Conservation (phyloP, 345 rosid species). For the Camelina neglecta region DNA sequence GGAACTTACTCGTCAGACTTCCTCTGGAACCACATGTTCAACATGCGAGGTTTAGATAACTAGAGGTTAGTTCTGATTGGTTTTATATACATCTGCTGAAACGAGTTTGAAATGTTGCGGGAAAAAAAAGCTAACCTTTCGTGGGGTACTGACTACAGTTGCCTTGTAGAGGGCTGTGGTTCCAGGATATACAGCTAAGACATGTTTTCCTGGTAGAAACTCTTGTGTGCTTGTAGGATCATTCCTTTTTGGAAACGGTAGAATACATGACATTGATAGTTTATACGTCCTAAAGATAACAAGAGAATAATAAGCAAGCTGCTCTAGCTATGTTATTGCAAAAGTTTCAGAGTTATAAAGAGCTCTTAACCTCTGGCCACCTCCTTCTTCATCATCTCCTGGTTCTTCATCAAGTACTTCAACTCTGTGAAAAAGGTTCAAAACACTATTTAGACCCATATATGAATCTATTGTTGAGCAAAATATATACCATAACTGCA, state of each 20-base stretch:
- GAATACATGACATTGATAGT: conserved; percentile 71
- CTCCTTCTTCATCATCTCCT: conserved; percentile 90
- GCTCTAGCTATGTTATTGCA: conserved; percentile 12
- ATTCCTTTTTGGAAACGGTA: conserved; percentile 80
- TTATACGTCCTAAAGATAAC: conserved; percentile 72
- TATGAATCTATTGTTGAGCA: neutral
- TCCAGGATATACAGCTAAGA: conserved; percentile 99
- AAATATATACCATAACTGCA: neutral
- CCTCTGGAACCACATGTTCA: conserved; percentile 58
- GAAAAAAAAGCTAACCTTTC: conserved; percentile 69
- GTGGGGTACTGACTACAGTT: conserved; percentile 74
- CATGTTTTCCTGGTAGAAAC: conserved; percentile 69
- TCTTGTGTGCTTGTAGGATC: conserved; percentile 75
- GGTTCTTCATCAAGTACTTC: conserved; percentile 97
- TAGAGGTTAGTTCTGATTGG: conserved; percentile 16
- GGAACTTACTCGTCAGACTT: conserved; percentile 79
- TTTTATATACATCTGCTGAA: conserved; percentile 24
- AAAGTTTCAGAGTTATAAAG: neutral
- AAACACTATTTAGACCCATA: neutral
- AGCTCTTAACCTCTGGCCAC: conserved; percentile 60
- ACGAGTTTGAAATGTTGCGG: conserved; percentile 66
- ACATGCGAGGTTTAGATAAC: neutral
- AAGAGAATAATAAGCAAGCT: conserved; percentile 12
- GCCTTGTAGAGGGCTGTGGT: conserved; percentile 97
- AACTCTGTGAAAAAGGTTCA: conserved; percentile 54